Conservation (phyloP, 2,329 filamentous ascomycete species). For the Endothia cerciana region DNA sequence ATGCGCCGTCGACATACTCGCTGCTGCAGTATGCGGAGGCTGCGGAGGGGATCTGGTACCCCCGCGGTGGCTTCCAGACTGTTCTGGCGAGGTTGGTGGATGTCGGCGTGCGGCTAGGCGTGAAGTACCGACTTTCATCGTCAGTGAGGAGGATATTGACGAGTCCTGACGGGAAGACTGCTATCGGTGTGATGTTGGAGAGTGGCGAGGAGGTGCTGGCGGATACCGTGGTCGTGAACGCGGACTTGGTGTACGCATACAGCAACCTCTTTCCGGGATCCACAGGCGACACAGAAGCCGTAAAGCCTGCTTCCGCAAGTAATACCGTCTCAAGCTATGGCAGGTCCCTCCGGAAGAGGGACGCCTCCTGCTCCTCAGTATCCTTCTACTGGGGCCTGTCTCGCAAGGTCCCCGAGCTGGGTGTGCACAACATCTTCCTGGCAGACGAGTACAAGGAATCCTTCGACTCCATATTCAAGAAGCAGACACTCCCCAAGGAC, state of each 20-base stretch:
- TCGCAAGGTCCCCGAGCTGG: conserved; percentile 62
- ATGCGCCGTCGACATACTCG: conserved; percentile 75
- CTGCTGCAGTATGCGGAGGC: conserved; percentile 76
- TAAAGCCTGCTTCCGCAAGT: not conserved
- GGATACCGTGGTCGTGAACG: conserved; percentile 72
- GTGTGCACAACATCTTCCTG: conserved; percentile 77
- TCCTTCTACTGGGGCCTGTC: conserved; percentile 77
- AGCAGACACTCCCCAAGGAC: conserved; percentile 66
- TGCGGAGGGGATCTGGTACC: conserved; percentile 78
- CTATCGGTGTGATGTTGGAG: conserved; percentile 62
- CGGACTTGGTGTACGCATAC: conserved; percentile 76
- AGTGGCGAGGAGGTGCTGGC: conserved; percentile 62
- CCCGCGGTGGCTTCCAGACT: conserved; percentile 70
- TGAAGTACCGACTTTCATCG: conserved; percentile 63
- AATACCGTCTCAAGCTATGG: conserved; percentile 38
- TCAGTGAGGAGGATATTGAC: conserved; percentile 61
- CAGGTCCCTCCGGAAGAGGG: conserved; percentile 48
- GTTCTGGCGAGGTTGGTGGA: conserved; percentile 66
- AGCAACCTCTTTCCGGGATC: conserved; percentile 64
- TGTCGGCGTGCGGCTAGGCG: conserved; percentile 65
- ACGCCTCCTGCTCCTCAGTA: conserved; percentile 72
- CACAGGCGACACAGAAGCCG: not conserved
- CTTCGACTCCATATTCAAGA: conserved; percentile 77
- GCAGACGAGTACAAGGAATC: conserved; percentile 72
- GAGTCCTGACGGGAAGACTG: conserved; percentile 53